Percentiles rank a stretch among this genome's conserved stretches.
These are phyloP conservation scores for Pyrenula aspistea DNA, from an alignment of 495 filamentous ascomycete species.

Conservation along the genomic window DNA sequence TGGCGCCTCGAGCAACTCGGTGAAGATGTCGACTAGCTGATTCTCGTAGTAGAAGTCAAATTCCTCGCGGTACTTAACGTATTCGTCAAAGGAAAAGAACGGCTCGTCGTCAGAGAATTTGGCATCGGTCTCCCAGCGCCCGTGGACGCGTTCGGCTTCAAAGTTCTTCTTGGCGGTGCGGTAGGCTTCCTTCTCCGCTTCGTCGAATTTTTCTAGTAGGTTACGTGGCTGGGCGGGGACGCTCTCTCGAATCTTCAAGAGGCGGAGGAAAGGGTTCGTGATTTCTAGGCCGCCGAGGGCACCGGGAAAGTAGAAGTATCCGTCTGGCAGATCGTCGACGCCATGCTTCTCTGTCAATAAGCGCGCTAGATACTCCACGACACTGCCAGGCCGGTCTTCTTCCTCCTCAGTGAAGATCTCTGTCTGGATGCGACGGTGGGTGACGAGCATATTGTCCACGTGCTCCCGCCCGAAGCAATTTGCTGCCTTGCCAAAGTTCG, in stretches of 20 bases:
- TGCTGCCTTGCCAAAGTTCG: slow-evolving; percentile 46
- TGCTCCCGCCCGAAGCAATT: slow-evolving; percentile 45
- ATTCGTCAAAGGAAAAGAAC: slow-evolving; percentile 41
- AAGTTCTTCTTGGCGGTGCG: slow-evolving; percentile 18
- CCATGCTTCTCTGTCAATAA: slow-evolving; percentile 36
- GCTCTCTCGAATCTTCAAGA: slow-evolving; percentile 24
- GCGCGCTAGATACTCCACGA: slow-evolving; percentile 38
- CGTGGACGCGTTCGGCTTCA: slow-evolving; percentile 5
- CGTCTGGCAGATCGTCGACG: slow-evolving; percentile 41
- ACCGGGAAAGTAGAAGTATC: slow-evolving; percentile 42
- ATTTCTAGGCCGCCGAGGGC: slow-evolving; percentile 43
- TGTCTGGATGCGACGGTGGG: slow-evolving; percentile 38
- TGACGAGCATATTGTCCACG: slow-evolving; percentile 39
- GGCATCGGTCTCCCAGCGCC: neutral
- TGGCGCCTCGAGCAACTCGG: slow-evolving; percentile 11
- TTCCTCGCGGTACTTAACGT: slow-evolving; percentile 26
- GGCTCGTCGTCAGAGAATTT: slow-evolving; percentile 12
- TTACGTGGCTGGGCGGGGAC: slow-evolving; percentile 17
- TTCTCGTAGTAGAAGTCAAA: slow-evolving; percentile 17
- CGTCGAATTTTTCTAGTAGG: slow-evolving; percentile 20
- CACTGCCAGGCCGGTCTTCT: slow-evolving; percentile 15
- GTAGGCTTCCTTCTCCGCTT: slow-evolving; percentile 26
- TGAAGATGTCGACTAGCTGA: slow-evolving; percentile 12
- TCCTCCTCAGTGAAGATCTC: slow-evolving; percentile 25
- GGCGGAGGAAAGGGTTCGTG: slow-evolving; percentile 38